Evolutionary conservation across 495 filamentous ascomycete species (phyloP), one percentile per base, ranked within the genome.

Genomic region (Aspergillus cavernicola): DNA sequence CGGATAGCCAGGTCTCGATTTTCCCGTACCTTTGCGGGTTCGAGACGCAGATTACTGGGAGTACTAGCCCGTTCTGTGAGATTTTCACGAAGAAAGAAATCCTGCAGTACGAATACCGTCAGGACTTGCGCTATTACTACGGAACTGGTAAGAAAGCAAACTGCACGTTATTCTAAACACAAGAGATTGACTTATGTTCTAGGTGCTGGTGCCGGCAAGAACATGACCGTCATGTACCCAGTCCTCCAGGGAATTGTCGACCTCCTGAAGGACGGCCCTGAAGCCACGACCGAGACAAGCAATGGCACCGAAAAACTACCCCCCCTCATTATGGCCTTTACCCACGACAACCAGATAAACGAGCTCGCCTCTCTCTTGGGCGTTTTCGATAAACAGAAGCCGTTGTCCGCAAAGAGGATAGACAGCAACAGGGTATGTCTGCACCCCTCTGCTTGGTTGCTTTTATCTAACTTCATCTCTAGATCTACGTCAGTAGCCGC

Each of bases 1-100:
- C 64, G 4, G 66, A 75, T 47, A 61, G 61, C 16, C 79, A 84
- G 50, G 68, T 82, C 16, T 64, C 58, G 18, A 69, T 76, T 45
- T 79, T 85, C 56, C 80, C 82, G 0, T 82, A 83, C 45, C 64
- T 85, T 5, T 85, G 82, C 57, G 81, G 76, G 8, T 84, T 82
- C 44, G 82, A 85, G 56, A 76, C 72, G 6, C 80, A 83, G 57
- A 81, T 83, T 55, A 80, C 69, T 1, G 80, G 82, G 10, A 64
- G 58, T 6, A 60, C 72, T 4, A 80, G 77, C 13, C 74, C 79
- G 0, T 85, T 74, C 71, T 83, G 82, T 48, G 60, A 62, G 38
- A 66, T 79, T 15, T 79, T 84, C 55, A 75, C 72, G 3, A 62
- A 80, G 24, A 60, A 74, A 0, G 80, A 84, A 59, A 66, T 82